Percentiles rank a stretch among this genome's conserved stretches.
Conservation (phyloP, 768 basidiomycete species). For the Udeniomyces megalosporus region DNA sequence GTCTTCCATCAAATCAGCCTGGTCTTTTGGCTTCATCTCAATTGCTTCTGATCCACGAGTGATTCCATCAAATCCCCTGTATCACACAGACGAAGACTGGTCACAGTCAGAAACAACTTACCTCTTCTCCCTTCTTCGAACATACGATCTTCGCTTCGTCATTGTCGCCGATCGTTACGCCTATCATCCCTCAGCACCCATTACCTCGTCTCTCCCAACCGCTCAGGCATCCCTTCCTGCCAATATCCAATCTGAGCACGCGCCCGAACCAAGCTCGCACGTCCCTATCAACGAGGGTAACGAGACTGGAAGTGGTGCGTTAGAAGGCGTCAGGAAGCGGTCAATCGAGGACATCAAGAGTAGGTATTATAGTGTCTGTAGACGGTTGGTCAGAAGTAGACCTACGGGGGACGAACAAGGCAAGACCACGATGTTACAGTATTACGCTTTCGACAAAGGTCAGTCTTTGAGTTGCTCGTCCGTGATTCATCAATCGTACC, state of each 20-base stretch:
- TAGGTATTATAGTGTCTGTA: conserved; percentile 78
- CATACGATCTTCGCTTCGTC: conserved; percentile 79
- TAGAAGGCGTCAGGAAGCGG: conserved; percentile 4
- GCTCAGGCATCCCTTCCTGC: neutral
- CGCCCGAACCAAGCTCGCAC: neutral
- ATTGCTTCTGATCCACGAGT: too few relatives aligned
- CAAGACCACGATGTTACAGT: conserved; percentile 50
- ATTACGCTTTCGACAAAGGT: conserved; percentile 82
- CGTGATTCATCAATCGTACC: neutral
- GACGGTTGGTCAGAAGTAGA: conserved; percentile 66
- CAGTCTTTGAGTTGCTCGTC: too few relatives aligned
- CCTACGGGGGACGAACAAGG: conserved; percentile 73
- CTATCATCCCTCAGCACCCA: conserved; percentile 26
- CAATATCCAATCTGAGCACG: too few relatives aligned
- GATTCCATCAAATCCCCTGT: neutral
- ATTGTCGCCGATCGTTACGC: conserved; percentile 82
- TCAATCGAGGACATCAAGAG: conserved; percentile 68
- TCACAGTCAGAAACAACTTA: conserved; percentile 86
- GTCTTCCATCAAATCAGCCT: conserved; percentile 18
- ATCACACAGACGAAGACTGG: conserved; percentile 56
- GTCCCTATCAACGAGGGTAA: neutral
- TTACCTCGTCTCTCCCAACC: neutral
- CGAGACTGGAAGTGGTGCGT: neutral
- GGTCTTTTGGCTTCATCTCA: too few relatives aligned
- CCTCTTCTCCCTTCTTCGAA: conserved; percentile 58